Base-by-base conservation (phyloP, 805 yeast genomes). In the Ogataea nitratoaversa region DNA sequence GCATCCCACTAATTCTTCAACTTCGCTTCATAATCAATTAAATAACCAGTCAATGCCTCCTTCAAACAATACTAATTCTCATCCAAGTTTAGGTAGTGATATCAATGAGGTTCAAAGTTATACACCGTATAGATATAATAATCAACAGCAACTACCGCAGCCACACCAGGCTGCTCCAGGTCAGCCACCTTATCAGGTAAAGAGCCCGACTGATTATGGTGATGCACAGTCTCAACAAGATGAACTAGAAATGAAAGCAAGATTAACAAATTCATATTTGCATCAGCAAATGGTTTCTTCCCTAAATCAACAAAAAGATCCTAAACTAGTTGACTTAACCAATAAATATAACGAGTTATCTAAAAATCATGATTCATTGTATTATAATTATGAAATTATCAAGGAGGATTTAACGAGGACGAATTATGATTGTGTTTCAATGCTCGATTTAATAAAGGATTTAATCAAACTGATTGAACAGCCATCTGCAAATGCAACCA, bases 401-500 rank as follows among this genome's bases (percentile, higher is more conserved):
- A 55, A 62, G 24, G 74, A 71, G 5, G 79, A 76, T 36, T 51
- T 76, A 42, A 68, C 71, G 28, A 65, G 67, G 39, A 67, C 74
- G 14, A 78, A 76, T 49, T 51, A 67, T 39, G 87, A 80, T 48
- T 64, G 76, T 59, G 71, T 78, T 3, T 68, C 68, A 29, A 43
- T 79, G 8, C 49, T 79, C 9, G 84, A 78, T 40, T 45, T 60
- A 13, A 27, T 62, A 17, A 61, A 55, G 34, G 65, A 60, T 18
- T 38, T 44, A 2, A 38, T 52, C 2, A 40, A 38, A 11, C 12
- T 45, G 20, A 19, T 50, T 8, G 29, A 33, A n/a, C 43, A 35
- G 17, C 43, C 8, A 50, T 49, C 19, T 27, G 6, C 9, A 27
- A 27, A 8, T 9, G 6, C 14, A 27, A 27, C 29, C 13, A 6